Evolutionary conservation across 2,329 filamentous ascomycete species (phyloP), one percentile per base, ranked within the genome.

Genomic region (Fusarium secorum): DNA sequence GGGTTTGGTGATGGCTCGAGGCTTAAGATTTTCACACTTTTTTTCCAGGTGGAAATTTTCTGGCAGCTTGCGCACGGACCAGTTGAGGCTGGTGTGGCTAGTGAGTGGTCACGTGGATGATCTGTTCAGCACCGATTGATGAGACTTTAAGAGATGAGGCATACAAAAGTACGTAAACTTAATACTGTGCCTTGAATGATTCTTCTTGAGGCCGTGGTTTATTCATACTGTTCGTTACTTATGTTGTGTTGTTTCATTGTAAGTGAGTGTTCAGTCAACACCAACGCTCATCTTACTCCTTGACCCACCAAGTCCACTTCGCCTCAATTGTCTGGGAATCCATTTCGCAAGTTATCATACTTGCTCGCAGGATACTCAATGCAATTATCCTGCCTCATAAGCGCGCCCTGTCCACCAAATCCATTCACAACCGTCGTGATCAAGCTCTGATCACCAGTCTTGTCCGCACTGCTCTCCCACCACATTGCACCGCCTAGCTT

Each of bases 401-500:
- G 80, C 3, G 75, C 79, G 7, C 73, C 72, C 0, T 81, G 78
- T 0, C 89, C 89, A 22, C 89, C 90, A 15, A 93, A 79, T 0
- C 80, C 82, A 35, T 87, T 83, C 2, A 92, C 88, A 20, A 91
- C 89, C 18, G 86, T 90, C 11, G 80, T 82, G 60, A 95, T 94
- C 77, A 98, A 78, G 74, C 93, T 95, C 57, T 86, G 81, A 0
- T 85, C 83, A 0, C 89, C 90, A 5, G 81, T 78, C 77, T 90
- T 90, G 79, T 98, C 95, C 2, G 88, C 90, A 76, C 91, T 95
- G 75, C 89, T 93, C 83, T 98, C 95, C 94, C 94, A 97, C 94
- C 94, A 98, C 95, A 98, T 98, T n/a, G 88, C 93, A 22, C 95
- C 95, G 4, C 94, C 95, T 0, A 98, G 86, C 0, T 88, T 85